phyloP scores from a whole-genome alignment of 495 filamentous ascomycete genomes.

The Hyphodiscus hymeniophilus region DNA sequence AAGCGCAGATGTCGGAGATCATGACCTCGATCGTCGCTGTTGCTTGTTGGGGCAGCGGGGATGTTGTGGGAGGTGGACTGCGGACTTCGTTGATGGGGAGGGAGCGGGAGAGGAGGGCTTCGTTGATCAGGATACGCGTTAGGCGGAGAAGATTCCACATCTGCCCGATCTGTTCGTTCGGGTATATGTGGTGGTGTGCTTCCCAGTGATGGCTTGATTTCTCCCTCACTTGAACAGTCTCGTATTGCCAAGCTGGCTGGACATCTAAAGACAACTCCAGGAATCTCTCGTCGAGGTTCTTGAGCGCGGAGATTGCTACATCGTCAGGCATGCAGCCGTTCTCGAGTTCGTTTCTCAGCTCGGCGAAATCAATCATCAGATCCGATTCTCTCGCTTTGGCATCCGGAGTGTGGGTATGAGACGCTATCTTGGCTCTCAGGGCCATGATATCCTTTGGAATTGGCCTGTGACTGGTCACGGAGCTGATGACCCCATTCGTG shows the following conservation, averaged over 20 bases:
- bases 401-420: background rate
- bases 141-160: slow-evolving; percentile 57
- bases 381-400: slow-evolving; percentile 2
- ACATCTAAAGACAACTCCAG: background rate
- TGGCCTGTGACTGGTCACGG: background rate
- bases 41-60: background rate
- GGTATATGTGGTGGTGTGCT: slow-evolving; percentile 51
- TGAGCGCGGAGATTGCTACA: background rate
- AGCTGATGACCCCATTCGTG: slow-evolving; percentile 3
- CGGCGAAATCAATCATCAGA: background rate
- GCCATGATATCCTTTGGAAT: background rate
- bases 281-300: background rate
- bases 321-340: background rate
- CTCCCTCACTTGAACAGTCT: background rate
- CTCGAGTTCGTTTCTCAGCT: background rate
- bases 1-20: background rate
- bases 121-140: slow-evolving; percentile 47
- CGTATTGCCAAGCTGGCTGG: background rate
- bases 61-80: background rate
- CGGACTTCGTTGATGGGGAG: background rate
- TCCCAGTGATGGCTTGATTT: slow-evolving; percentile 30
- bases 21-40: background rate
- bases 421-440: background rate
- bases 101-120: slow-evolving; percentile 31
- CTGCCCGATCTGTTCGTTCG: slow-evolving; percentile 43